Evolutionary conservation across 805 yeast genomes (phyloP), one percentile per base, ranked within the genome.

Genomic region (Wickerhamomyces rabaulensis): DNA sequence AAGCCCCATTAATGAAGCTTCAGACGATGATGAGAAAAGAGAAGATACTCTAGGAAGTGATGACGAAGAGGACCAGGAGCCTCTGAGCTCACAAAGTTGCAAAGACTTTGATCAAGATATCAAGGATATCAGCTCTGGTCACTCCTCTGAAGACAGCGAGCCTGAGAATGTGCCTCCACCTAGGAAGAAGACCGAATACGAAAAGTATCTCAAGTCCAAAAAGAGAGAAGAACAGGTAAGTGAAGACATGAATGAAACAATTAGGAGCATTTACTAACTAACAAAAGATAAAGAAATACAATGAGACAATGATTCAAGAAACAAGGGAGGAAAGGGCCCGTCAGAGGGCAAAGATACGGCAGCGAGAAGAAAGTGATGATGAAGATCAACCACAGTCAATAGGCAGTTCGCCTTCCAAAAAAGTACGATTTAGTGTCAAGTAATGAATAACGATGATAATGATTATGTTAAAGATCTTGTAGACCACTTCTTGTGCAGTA

Each of bases 161-260:
- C 23, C 36, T 9, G 46, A 38, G 4, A 49, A 45, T 10, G 54
- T 50, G 4, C 58, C 61, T 15, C 41, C 52, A 43, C 60, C 56
- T 2, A 40, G 51, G 16, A 46, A 20, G 47, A 57, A 57, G 40
- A 50, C 56, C 5, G 19, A 25, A 9, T 40, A 52, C 12, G 57
- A 57, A 39, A 45, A 26, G 39, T 49, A 40, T 35, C 41, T 46
- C 9, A 56, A 56, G 35, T 52, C 52, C 12, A 51, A 51, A 23
- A 41, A 51, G 22, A 46, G 61, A 41, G 43, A 49, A 23, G 48
- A 50, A 21, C 60, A 55, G 26, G 54, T 54, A 20, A 41, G 50
- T 47, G n/a, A n/a, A n/a, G n/a, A n/a, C n/a, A n/a, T n/a, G n/a
- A n/a, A n/a, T n/a, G n/a, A n/a, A n/a, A n/a, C n/a, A n/a, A n/a